Evolutionary conservation across 2,329 filamentous ascomycete species (phyloP).

Genomic region (Didymella sp.): DNA sequence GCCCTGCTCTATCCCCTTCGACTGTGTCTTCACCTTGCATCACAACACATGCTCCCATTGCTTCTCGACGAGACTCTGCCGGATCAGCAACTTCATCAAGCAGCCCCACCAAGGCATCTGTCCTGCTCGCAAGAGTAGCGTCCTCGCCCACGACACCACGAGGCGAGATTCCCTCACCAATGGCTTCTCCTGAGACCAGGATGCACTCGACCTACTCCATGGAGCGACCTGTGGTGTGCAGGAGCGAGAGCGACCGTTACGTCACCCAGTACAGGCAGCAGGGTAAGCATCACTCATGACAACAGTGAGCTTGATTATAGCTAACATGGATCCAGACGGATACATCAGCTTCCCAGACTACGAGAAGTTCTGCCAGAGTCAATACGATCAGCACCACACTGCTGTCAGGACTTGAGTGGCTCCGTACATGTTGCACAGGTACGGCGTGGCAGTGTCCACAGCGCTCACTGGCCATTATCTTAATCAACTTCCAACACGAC

Average conservation of each 20-base stretch:
- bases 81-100: slow-evolving; percentile 40
- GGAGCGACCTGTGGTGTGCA: slow-evolving; percentile 45
- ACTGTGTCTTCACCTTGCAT: slow-evolving; percentile 56
- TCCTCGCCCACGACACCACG: slow-evolving; percentile 52
- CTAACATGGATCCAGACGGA: slow-evolving; percentile 51
- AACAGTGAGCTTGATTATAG: slow-evolving; percentile 1
- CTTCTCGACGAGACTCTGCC: slow-evolving; percentile 51
- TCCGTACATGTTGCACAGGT: neutral
- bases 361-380: slow-evolving; percentile 64
- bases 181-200: slow-evolving; percentile 38
- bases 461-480: neutral
- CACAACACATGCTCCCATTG: slow-evolving; percentile 50
- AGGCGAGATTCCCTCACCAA: slow-evolving; percentile 43
- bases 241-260: slow-evolving; percentile 49
- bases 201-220: slow-evolving; percentile 40
- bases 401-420: slow-evolving; percentile 44
- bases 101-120: slow-evolving; percentile 52
- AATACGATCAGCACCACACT: slow-evolving; percentile 41
- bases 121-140: slow-evolving; percentile 54
- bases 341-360: slow-evolving; percentile 80
- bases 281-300: slow-evolving; percentile 36
- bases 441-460: slow-evolving; percentile 5
- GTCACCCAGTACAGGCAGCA: slow-evolving; percentile 47
- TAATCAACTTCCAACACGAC: slow-evolving; percentile 6
- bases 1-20: slow-evolving; percentile 55